These are phyloP conservation scores for Salix purpurea DNA, from an alignment of 345 rosid genomes.

Conservation along the genomic window DNA sequence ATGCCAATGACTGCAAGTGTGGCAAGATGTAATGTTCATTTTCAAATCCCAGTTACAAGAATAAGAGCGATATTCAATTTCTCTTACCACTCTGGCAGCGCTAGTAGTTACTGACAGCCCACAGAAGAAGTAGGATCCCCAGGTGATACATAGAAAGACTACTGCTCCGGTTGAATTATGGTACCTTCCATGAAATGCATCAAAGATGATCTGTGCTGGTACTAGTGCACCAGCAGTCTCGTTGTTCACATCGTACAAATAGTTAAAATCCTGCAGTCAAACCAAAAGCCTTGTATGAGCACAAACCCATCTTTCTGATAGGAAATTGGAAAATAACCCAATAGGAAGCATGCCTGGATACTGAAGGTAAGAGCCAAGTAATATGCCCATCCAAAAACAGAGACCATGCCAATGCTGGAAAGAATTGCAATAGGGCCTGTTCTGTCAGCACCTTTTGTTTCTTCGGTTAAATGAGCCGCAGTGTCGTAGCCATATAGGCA, in stretches of 20 bases:
- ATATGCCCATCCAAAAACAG: constrained; percentile 58
- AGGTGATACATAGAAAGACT: constrained; percentile 45
- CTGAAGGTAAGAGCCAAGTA: constrained; percentile 59
- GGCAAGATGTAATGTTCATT: background rate
- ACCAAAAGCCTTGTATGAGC: too few relatives aligned
- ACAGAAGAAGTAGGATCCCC: constrained; percentile 68
- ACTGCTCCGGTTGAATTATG: constrained; percentile 48
- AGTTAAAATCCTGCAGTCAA: constrained; percentile 35
- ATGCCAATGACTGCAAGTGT: too few relatives aligned
- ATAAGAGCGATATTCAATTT: background rate
- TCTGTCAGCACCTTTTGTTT: constrained; percentile 62
- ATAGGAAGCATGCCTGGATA: constrained; percentile 35
- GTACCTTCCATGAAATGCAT: constrained; percentile 66
- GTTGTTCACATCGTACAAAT: constrained; percentile 47
- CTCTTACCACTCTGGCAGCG: constrained; percentile 58
- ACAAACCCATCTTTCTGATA: too few relatives aligned
- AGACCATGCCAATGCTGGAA: constrained; percentile 53
- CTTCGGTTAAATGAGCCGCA: constrained; percentile 65
- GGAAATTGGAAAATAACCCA: too few relatives aligned
- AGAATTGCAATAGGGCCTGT: constrained; percentile 63
- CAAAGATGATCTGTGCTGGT: constrained; percentile 62
- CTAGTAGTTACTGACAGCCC: constrained; percentile 64
- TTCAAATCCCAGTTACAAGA: too few relatives aligned
- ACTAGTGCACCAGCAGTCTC: constrained; percentile 58
- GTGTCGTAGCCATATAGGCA: constrained; percentile 61